Percentiles rank a stretch among this genome's conserved stretches.
phyloP scores from a whole-genome alignment of 2,329 filamentous ascomycete genomes.

The Colletotrichum paranaense region DNA sequence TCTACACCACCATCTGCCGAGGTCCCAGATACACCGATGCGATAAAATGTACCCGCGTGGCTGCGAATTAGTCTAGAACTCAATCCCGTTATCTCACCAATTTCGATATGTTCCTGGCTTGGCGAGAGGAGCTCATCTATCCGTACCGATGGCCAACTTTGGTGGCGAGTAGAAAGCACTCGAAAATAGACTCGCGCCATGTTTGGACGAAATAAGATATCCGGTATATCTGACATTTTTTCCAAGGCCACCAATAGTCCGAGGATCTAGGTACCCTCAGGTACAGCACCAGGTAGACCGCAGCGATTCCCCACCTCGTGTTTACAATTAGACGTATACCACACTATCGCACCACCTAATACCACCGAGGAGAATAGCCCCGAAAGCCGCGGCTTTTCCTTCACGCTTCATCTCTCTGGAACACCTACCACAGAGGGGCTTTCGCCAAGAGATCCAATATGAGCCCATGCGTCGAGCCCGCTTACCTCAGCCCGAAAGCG shows the following conservation, averaged over 20 bases:
- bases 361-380: neutral
- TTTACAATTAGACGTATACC: neutral
- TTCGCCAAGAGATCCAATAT: neutral
- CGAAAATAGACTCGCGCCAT: neutral
- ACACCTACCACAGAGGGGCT: neutral
- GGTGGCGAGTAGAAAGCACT: neutral
- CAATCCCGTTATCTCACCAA: neutral
- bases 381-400: neutral
- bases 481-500: conserved; percentile 5
- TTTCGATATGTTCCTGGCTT: neutral
- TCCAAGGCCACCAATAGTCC: neutral
- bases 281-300: neutral
- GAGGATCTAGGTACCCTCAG: neutral
- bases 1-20: neutral
- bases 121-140: neutral
- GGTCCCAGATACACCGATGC: neutral
- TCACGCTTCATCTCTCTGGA: neutral
- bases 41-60: neutral
- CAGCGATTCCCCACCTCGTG: neutral
- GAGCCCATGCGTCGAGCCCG: neutral
- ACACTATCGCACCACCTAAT: no score
- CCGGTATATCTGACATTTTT: neutral
- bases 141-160: no score
- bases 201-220: conserved; percentile 12
- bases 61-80: neutral